Conservation (phyloP, 352 stramenopile species). For the Bremia lactucae region DNA sequence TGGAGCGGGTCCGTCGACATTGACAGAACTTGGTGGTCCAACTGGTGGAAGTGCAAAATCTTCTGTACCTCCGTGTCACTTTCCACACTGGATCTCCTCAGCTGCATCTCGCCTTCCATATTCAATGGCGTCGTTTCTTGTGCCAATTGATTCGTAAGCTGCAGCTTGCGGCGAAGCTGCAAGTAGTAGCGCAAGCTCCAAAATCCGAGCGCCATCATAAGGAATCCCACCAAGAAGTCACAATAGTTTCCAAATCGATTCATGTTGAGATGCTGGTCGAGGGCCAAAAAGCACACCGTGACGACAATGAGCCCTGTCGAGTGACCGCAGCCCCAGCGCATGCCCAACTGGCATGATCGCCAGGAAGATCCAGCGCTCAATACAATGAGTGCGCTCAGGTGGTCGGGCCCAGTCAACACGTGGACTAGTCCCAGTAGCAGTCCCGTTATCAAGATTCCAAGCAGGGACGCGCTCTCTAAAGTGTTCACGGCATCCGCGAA, state of each 20-base stretch:
- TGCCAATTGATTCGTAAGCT: conserved; percentile 6
- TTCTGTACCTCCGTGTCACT: conserved; percentile 26
- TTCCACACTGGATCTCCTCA: conserved; percentile 6
- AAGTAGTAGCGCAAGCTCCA: conserved; percentile 49
- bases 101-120: conserved; percentile 6
- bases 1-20: conserved; percentile 1
- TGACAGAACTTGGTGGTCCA: conserved; percentile 20
- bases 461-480: conserved; percentile 30
- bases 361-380: conserved; percentile 60
- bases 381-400: conserved; percentile 81
- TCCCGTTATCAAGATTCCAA: conserved; percentile 27
- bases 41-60: conserved; percentile 24
- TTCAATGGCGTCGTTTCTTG: conserved; percentile 27
- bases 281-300: conserved; percentile 46
- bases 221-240: conserved; percentile 59
- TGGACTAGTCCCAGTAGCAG: conserved; percentile 38
- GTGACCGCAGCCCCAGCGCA: conserved; percentile 86
- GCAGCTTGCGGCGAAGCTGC: conserved; percentile 24
- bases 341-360: conserved; percentile 63
- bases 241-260: conserved; percentile 45
- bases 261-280: conserved; percentile 36
- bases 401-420: conserved; percentile 60
- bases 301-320: conserved; percentile 68
- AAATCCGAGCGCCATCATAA: conserved; percentile 54
- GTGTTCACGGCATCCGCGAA: conserved; percentile 15